These are phyloP conservation scores for Penicillium bovifimosum DNA, from an alignment of 495 filamentous ascomycete species.

Conservation along the genomic window DNA sequence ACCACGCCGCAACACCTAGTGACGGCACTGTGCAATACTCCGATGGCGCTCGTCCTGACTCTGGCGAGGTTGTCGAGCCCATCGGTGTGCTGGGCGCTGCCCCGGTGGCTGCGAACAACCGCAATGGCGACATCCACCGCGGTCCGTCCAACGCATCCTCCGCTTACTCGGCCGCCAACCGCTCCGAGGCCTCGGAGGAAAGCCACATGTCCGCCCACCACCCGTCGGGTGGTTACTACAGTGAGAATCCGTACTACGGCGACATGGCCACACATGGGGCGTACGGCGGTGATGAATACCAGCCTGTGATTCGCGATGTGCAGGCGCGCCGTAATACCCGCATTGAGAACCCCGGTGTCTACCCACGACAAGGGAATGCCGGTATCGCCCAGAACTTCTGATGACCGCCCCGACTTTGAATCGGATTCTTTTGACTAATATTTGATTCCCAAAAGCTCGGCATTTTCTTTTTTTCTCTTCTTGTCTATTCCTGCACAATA, in stretches of 20 bases:
- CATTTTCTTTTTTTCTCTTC: not conserved
- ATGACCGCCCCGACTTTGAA: conserved; percentile 6
- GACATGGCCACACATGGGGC: conserved; percentile 50
- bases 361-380: conserved; percentile 81
- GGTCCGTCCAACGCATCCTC: conserved; percentile 96
- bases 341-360: conserved; percentile 82
- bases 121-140: conserved; percentile 65
- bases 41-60: conserved; percentile 56
- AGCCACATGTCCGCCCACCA: conserved; percentile 50
- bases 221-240: conserved; percentile 45
- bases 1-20: conserved; percentile 60
- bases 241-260: conserved; percentile 51
- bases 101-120: conserved; percentile 59
- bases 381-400: conserved; percentile 99
- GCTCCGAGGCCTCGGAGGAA: conserved; percentile 81
- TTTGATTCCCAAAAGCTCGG: conserved; percentile 11
- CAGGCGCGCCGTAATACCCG: conserved; percentile 85
- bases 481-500: conserved; percentile 1
- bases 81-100: conserved; percentile 68
- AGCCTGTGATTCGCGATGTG: conserved; percentile 92
- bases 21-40: conserved; percentile 58
- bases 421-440: conserved; percentile 1
- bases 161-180: conserved; percentile 77
- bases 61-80: conserved; percentile 68
- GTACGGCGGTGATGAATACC: conserved; percentile 53